phyloP scores from a whole-genome alignment of 495 filamentous ascomycete species.

The Bombardia bombarda region DNA sequence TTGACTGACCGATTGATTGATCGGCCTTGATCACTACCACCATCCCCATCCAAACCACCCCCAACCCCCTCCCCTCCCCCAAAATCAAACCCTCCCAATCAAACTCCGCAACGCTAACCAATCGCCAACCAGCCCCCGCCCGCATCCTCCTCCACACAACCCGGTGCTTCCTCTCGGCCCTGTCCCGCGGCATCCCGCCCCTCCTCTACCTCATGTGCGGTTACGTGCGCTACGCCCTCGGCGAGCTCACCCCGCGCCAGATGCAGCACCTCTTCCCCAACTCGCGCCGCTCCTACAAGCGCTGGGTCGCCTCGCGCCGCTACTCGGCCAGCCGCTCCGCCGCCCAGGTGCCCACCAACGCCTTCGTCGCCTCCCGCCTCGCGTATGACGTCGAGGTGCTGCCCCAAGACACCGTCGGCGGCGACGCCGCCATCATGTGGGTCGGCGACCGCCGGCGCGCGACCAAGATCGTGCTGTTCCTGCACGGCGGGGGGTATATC shows the following conservation, averaged over 20 bases:
- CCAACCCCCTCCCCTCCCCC: not conserved
- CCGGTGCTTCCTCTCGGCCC: conserved; percentile 10
- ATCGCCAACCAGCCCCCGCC: conserved; percentile 4
- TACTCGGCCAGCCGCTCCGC: not conserved
- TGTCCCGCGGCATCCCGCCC: conserved; percentile 11
- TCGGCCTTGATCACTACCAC: no score
- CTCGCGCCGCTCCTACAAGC: conserved; percentile 5
- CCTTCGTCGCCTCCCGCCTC: conserved; percentile 11
- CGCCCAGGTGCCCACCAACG: no score
- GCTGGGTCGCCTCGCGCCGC: conserved; percentile 7
- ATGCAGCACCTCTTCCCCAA: conserved; percentile 11
- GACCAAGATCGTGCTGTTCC: conserved; percentile 24
- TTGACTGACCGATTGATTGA: no score
- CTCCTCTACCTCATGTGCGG: conserved; percentile 9
- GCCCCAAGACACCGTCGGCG: conserved; percentile 6
- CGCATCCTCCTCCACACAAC: conserved; percentile 12
- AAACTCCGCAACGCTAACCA: no score
- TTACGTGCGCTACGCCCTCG: conserved; percentile 13
- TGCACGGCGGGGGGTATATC: conserved; percentile 28
- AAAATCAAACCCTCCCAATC: not conserved
- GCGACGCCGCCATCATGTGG: conserved; percentile 20
- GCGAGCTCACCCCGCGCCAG: conserved; percentile 7
- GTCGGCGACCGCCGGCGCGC: conserved; percentile 21
- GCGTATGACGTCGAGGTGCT: conserved; percentile 8
- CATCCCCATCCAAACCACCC: not conserved